Conservation (phyloP, 169 alveolate species). For the Babesia ovata region DNA sequence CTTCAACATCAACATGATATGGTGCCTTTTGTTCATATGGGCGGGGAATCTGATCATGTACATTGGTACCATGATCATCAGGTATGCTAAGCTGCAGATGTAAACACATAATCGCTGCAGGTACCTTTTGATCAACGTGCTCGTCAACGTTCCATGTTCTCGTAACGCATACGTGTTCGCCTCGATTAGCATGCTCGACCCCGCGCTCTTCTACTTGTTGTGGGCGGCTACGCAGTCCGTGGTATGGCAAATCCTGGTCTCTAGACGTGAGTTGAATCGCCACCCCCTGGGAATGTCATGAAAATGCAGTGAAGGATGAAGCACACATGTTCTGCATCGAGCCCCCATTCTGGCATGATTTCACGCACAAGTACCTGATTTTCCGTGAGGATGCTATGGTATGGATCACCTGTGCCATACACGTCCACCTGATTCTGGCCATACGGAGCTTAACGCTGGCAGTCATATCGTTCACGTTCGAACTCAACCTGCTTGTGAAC, state of each 20-base stretch:
- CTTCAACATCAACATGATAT: constrained; percentile 8
- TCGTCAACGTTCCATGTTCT: constrained; percentile 57
- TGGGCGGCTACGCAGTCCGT: constrained; percentile 74
- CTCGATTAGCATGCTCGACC: constrained; percentile 75
- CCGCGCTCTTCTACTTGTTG: constrained; percentile 70
- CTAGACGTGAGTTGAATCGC: constrained; percentile 34
- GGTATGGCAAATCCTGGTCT: constrained; percentile 71
- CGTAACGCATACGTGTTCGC: constrained; percentile 74
- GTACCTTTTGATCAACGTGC: constrained; percentile 47
- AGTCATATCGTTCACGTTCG: constrained; percentile 53
- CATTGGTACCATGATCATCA: constrained; percentile 45
- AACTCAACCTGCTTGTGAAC: constrained; percentile 54
- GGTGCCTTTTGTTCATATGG: constrained; percentile 43
- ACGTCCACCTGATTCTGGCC: constrained; percentile 54
- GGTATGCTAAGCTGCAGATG: constrained; percentile 8
- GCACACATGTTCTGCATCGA: constrained; percentile 29
- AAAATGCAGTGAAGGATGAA: constrained; percentile 8
- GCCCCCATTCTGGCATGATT: background rate
- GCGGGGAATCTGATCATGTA: constrained; percentile 29
- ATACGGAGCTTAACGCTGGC: constrained; percentile 56
- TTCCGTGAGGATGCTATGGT: constrained; percentile 34
- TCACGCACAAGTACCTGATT: constrained; percentile 8
- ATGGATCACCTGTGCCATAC: constrained; percentile 65
- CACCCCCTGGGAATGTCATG: too few relatives aligned
- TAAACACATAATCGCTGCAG: background rate